A percentile compares a stretch with the other conserved stretches of the same genome.
These are phyloP conservation scores for Colletotrichum scovillei DNA, from an alignment of 2,329 filamentous ascomycete genomes.

Conservation along the genomic window DNA sequence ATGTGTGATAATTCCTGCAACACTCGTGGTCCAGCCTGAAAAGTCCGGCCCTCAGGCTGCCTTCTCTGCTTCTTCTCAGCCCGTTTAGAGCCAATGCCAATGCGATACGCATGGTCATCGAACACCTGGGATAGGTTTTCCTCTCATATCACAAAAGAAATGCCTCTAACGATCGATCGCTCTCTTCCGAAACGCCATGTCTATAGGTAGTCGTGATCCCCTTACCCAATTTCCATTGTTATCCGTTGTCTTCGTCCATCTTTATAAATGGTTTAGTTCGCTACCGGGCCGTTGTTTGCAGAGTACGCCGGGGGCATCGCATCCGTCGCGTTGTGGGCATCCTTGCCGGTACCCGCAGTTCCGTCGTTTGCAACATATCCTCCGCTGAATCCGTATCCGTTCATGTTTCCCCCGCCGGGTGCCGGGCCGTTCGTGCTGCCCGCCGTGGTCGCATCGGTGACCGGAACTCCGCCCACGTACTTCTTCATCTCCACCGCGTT, in stretches of 20 bases:
- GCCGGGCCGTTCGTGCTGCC: background rate
- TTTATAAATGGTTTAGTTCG: background rate
- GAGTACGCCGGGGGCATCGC: background rate
- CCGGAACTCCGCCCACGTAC: background rate
- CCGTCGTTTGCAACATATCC: background rate
- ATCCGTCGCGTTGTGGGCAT: background rate
- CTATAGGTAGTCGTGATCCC: background rate
- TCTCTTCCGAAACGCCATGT: background rate
- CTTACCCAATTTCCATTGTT: background rate
- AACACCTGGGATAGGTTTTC: background rate
- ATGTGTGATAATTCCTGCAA: background rate
- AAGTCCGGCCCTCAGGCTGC: too few relatives aligned
- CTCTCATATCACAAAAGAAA: background rate
- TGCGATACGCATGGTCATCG: background rate
- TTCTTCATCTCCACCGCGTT: background rate
- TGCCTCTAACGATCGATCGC: background rate
- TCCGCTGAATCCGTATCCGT: background rate
- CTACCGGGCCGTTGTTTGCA: background rate
- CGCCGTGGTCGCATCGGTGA: background rate
- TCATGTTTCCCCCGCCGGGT: background rate
- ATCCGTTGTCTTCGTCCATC: background rate
- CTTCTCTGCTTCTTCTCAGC: too few relatives aligned
- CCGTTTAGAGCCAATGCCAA: background rate
- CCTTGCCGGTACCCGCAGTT: background rate
- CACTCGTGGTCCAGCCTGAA: background rate